Evolutionary conservation across 192 early-diverging fungal species (phyloP), one percentile per base, ranked within the genome.

Genomic region (Podila epigama): DNA sequence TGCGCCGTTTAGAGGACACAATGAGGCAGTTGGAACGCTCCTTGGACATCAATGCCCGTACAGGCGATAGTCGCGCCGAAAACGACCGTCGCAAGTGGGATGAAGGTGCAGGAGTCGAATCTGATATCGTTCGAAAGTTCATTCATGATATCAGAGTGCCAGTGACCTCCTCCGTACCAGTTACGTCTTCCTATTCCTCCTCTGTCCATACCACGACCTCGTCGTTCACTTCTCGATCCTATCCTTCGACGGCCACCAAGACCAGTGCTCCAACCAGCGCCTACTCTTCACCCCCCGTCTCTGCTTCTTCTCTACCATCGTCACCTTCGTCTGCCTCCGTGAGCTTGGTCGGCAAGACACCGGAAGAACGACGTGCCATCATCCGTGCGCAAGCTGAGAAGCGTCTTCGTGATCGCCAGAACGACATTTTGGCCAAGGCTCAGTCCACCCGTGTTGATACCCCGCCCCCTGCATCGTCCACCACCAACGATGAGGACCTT

Each of bases 301-400:
- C 52, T 10, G 22, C 60, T 10, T 44, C 66, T 1, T 44, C 55
- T 13, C 29, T 39, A 2, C 12, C 50, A 44, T 75, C 72, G 8
- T 67, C 68, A 11, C 65, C 72, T 11, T 66, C 63, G 1, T 36
- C 56, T 27, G 54, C 69, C 0, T 67, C 20, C 32, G 59, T 62
- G 28, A 68, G 64, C 42, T 65, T 75, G 27, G 39, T 29, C 18
- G 73, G 57, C 41, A 82, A 82, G 40, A 77, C 87, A 9, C 77
- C 83, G 5, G 82, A 82, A 34, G 87, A 86, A 50, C 66, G 81
- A 31, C 63, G 59, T 15, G 77, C 81, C 7, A 75, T 75, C 40
- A 87, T 89, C 51, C 75, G 83, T 41, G 85, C 84, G 16, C 82
- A 86, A 67, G 84, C 82, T 1, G 75, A 86, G 20, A 80, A 83